A percentile compares a stretch with the other conserved stretches of the same genome.
Conservation (phyloP, 768 basidiomycete genomes). For the Dendrothele bispora region DNA sequence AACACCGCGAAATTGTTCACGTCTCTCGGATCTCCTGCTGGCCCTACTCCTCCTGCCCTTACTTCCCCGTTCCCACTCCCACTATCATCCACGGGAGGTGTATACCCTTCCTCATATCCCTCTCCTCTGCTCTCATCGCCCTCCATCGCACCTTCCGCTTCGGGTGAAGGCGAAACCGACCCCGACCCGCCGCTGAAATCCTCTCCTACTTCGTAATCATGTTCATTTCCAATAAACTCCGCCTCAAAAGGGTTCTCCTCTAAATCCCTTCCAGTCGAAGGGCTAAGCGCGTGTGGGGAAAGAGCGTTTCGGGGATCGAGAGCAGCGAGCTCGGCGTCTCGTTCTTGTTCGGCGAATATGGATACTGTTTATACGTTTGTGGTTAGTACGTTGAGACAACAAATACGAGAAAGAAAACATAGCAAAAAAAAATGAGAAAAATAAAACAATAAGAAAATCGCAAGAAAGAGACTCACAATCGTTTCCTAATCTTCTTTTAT, state of each 20-base stretch:
- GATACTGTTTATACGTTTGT: conserved; percentile 48
- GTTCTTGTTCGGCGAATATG: conserved; percentile 81
- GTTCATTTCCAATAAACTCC: conserved; percentile 65
- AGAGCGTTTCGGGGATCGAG: conserved; percentile 76
- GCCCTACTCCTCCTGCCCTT: no score
- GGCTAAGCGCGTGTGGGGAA: conserved; percentile 68
- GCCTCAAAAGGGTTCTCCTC: conserved; percentile 82
- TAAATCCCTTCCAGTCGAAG: conserved; percentile 50
- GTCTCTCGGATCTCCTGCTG: no score
- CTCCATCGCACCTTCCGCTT: no score
- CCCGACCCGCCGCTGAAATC: conserved; percentile 46
- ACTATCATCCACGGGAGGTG: no score
- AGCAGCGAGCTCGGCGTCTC: conserved; percentile 74
- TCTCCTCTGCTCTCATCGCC: conserved; percentile 57
- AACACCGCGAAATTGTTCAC: conserved; percentile 82
- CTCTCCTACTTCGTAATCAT: no score
- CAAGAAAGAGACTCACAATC: conserved; percentile 62
- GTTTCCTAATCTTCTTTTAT: conserved; percentile 81
- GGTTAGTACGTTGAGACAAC: conserved; percentile 12
- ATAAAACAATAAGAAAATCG: neutral
- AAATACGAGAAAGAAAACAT: conserved; percentile 2
- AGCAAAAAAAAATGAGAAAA: no score
- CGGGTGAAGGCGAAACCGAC: conserved; percentile 38
- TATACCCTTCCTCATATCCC: no score
- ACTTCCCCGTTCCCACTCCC: no score